Evolutionary conservation across 192 early-diverging fungal species (phyloP).

Genomic region (Dissophora ornata): DNA sequence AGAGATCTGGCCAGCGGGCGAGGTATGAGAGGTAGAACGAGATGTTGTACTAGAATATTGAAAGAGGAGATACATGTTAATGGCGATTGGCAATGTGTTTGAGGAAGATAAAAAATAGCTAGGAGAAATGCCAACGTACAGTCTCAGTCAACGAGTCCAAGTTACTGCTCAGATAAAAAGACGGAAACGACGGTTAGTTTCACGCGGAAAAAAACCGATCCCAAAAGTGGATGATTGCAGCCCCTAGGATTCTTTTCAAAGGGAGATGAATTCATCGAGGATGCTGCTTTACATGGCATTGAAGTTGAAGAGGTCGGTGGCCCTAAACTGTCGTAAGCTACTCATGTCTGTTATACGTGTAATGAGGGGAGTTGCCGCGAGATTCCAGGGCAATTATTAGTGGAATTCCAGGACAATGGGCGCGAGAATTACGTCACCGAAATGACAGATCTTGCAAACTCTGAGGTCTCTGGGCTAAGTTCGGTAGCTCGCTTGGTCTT

Average conservation of each 20-base stretch:
- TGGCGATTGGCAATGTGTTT: too few relatives aligned
- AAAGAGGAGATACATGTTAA: too few relatives aligned
- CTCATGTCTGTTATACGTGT: too few relatives aligned
- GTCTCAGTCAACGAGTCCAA: slow-evolving; percentile 95
- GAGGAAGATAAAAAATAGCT: neutral
- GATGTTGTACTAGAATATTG: slow-evolving; percentile 78
- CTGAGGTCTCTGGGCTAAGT: too few relatives aligned
- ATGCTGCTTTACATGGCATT: slow-evolving; percentile 80
- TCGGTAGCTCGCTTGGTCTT: too few relatives aligned
- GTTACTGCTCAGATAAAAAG: slow-evolving; percentile 77
- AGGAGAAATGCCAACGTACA: slow-evolving; percentile 55
- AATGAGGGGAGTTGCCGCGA: too few relatives aligned
- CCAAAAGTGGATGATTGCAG: too few relatives aligned
- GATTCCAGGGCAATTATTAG: too few relatives aligned
- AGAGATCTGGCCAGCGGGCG: slow-evolving; percentile 94
- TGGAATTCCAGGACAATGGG: too few relatives aligned
- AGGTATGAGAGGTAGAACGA: slow-evolving; percentile 95
- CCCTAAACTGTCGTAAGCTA: slow-evolving; percentile 68
- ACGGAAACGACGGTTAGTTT: neutral
- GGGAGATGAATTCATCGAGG: neutral
- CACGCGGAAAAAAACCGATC: neutral
- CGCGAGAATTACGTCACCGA: too few relatives aligned
- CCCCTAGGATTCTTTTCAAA: too few relatives aligned
- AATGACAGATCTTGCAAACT: too few relatives aligned
- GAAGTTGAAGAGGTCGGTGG: slow-evolving; percentile 94